phyloP scores from a whole-genome alignment of 176 grass and related monocot genomes.

The Chloris gayana region DNA sequence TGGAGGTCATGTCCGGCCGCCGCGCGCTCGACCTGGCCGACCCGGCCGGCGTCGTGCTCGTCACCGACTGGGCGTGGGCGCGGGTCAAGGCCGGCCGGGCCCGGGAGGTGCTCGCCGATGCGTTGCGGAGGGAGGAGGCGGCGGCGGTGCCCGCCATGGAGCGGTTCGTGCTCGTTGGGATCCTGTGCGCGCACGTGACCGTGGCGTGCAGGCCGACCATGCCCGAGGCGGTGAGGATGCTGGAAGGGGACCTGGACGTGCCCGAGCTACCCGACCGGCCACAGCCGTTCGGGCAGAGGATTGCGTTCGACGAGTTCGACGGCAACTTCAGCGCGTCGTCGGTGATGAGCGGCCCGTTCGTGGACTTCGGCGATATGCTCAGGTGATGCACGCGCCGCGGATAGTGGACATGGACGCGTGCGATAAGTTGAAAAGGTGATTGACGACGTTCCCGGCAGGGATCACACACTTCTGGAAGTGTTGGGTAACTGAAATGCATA shows the following conservation, averaged over 20 bases:
- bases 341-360: conserved; percentile 33
- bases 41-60: conserved; percentile 66
- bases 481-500: conserved; percentile 21
- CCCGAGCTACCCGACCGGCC: conserved; percentile 79
- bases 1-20: conserved; percentile 78
- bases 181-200: conserved; percentile 89
- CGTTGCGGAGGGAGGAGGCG: conserved; percentile 34
- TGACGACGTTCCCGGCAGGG: background rate
- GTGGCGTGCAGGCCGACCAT: conserved; percentile 83
- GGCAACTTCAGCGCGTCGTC: conserved; percentile 64
- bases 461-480: background rate
- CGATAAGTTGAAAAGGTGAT: background rate
- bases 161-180: conserved; percentile 81
- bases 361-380: conserved; percentile 61
- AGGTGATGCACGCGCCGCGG: conserved; percentile 42
- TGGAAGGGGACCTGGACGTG: conserved; percentile 80
- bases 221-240: conserved; percentile 82
- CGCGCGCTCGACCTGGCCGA: conserved; percentile 70
- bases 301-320: conserved; percentile 36
- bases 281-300: conserved; percentile 60
- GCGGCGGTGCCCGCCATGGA: conserved; percentile 59
- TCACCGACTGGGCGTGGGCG: conserved; percentile 92
- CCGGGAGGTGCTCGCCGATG: conserved; percentile 53
- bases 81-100: conserved; percentile 59
- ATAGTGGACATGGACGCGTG: background rate